Conservation (phyloP, 2,329 filamentous ascomycete genomes). For the Podosphaera xanthii region DNA sequence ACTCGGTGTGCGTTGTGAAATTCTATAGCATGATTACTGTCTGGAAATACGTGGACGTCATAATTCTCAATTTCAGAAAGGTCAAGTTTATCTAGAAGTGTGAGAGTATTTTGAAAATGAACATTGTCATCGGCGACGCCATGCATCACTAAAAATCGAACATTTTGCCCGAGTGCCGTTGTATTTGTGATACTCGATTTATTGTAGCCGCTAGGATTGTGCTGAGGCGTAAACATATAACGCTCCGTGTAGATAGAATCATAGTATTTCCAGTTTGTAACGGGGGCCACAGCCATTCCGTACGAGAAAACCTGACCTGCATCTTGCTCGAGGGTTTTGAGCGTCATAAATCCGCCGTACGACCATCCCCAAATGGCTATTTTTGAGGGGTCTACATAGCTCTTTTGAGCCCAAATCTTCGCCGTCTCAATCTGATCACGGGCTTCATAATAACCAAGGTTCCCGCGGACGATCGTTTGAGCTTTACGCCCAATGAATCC, state of each 20-base stretch:
- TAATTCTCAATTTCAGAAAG: slow-evolving; percentile 70
- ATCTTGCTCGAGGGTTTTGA: slow-evolving; percentile 86
- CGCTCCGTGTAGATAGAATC: slow-evolving; percentile 86
- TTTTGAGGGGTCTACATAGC: slow-evolving; percentile 60
- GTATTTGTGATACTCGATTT: slow-evolving; percentile 53
- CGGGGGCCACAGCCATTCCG: slow-evolving; percentile 92
- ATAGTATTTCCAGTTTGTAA: slow-evolving; percentile 97
- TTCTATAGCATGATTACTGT: slow-evolving; percentile 83
- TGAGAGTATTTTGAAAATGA: slow-evolving; percentile 84
- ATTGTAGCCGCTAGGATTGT: slow-evolving; percentile 58
- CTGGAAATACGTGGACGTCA: slow-evolving; percentile 88
- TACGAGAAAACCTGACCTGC: slow-evolving; percentile 80
- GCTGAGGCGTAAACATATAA: slow-evolving; percentile 87
- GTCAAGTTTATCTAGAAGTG: slow-evolving; percentile 69
- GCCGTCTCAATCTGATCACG: slow-evolving; percentile 80
- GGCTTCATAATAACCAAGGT: slow-evolving; percentile 68
- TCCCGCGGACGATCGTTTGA: slow-evolving; percentile 59
- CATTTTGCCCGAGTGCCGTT: slow-evolving; percentile 47
- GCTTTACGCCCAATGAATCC: slow-evolving; percentile 72
- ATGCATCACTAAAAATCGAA: slow-evolving; percentile 87
- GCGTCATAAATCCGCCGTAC: slow-evolving; percentile 81
- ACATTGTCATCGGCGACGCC: slow-evolving; percentile 95
- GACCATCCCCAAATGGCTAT: slow-evolving; percentile 98
- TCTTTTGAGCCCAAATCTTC: slow-evolving; percentile 57
- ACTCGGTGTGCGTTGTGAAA: slow-evolving; percentile 85